A percentile compares a stretch with the other conserved stretches of the same genome.
These are phyloP conservation scores for Umbelopsis sp. DNA, from an alignment of 371 early-diverging fungal species.

Conservation along the genomic window DNA sequence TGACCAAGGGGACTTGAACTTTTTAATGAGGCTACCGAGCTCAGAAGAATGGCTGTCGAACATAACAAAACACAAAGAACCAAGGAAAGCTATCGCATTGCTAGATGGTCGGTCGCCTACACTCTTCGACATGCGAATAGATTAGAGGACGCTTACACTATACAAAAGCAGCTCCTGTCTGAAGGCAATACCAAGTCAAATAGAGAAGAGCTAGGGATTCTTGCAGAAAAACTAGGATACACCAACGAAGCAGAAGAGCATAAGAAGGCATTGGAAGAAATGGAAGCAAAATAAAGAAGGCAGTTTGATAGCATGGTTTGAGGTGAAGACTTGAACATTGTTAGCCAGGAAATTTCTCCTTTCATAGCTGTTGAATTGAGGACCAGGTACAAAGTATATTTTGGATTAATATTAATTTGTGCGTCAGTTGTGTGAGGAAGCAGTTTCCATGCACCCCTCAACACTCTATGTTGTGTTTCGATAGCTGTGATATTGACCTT, in stretches of 20 bases:
- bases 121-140: conserved; percentile 18
- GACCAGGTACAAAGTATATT: no score
- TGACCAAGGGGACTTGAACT: not conserved
- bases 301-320: not conserved
- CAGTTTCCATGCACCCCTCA: no score
- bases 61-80: conserved; percentile 5
- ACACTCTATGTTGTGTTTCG: no score
- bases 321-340: no score
- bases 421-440: no score
- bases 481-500: no score
- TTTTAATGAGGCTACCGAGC: conserved; percentile 19
- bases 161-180: conserved; percentile 16
- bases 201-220: conserved; percentile 13
- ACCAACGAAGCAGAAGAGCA: not conserved
- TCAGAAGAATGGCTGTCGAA: conserved; percentile 17
- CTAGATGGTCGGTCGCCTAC: conserved; percentile 19
- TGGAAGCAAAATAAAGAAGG: not conserved
- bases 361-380: no score
- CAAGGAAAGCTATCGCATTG: conserved; percentile 15
- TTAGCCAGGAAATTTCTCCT: no score
- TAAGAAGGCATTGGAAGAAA: not conserved
- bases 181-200: conserved; percentile 20
- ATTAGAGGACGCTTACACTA: conserved; percentile 18
- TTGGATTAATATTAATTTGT: no score
- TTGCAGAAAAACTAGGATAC: conserved; percentile 15